Percentiles rank a stretch among this genome's conserved stretches.
phyloP scores from a whole-genome alignment of 805 yeast species.

The Metschnikowia lunata region DNA sequence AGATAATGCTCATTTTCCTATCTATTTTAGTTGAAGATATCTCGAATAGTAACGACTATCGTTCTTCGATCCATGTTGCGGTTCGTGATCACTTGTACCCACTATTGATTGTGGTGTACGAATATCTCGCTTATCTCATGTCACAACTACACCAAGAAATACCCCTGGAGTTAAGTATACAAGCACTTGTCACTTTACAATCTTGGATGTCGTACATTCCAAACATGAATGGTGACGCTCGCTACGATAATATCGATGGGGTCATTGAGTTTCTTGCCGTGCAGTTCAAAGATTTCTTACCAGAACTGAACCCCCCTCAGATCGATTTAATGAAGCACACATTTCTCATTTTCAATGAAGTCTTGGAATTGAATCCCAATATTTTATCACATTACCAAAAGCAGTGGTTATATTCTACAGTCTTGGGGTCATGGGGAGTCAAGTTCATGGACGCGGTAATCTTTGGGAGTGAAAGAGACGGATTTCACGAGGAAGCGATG shows the following conservation, averaged over 20 bases:
- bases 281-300: constrained; percentile 6
- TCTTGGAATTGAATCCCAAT: constrained; percentile 43
- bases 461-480: constrained; percentile 24
- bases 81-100: constrained; percentile 35
- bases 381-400: constrained; percentile 33
- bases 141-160: constrained; percentile 2
- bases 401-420: constrained; percentile 23
- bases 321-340: constrained; percentile 24
- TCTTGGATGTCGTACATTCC: constrained; percentile 38
- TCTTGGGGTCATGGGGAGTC: constrained; percentile 46
- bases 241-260: constrained; percentile 21
- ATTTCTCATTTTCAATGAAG: constrained; percentile 34
- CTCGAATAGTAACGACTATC: constrained; percentile 26
- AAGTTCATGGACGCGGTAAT: constrained; percentile 32
- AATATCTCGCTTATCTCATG: constrained; percentile 14
- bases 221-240: constrained; percentile 27
- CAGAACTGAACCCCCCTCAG: not conserved
- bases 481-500: constrained; percentile 31
- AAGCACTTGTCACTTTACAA: constrained; percentile 25
- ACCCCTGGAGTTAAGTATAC: constrained; percentile 10
- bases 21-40: constrained; percentile 52
- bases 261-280: constrained; percentile 18
- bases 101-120: constrained; percentile 15
- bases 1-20: constrained; percentile 27
- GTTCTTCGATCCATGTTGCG: constrained; percentile 32